Evolutionary conservation across 2,329 filamentous ascomycete genomes (phyloP).

Genomic region (Pseudogymnoascus sp.): DNA sequence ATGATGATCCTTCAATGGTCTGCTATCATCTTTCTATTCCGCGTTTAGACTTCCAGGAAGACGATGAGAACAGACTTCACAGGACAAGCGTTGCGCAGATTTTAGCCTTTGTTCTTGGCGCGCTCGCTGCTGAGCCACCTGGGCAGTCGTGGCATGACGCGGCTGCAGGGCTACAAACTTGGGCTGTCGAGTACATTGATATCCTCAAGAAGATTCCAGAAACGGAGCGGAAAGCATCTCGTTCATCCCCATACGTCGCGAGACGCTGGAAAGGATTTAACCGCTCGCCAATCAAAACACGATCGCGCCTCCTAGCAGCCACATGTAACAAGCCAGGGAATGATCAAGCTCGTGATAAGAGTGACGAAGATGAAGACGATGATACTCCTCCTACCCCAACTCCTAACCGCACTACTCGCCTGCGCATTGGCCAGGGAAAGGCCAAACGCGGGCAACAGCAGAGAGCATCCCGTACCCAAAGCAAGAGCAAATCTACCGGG

Average conservation of each 20-base stretch:
- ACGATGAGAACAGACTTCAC: constrained; percentile 9
- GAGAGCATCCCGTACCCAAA: neutral
- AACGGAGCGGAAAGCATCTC: neutral
- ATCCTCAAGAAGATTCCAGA: constrained; percentile 8
- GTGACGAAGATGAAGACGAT: constrained; percentile 4
- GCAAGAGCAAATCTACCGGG: neutral
- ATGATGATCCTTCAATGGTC: constrained; percentile 10
- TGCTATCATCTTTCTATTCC: constrained; percentile 10
- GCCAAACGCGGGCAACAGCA: neutral
- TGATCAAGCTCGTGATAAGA: neutral
- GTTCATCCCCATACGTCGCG: neutral
- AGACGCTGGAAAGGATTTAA: no score
- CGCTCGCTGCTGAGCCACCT: constrained; percentile 14
- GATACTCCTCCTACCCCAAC: constrained; percentile 3
- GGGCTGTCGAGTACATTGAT: constrained; percentile 11
- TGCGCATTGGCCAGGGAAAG: neutral
- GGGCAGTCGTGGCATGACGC: constrained; percentile 27
- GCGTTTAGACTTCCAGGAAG: constrained; percentile 6
- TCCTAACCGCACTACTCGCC: neutral
- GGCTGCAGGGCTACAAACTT: constrained; percentile 6
- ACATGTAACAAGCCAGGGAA: neutral
- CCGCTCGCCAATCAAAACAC: no score
- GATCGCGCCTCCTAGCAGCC: neutral
- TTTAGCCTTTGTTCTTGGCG: constrained; percentile 22
- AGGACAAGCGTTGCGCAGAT: constrained; percentile 9